Base-by-base conservation (phyloP, 2,329 filamentous ascomycete species). In the Shiraia bambusicola region DNA sequence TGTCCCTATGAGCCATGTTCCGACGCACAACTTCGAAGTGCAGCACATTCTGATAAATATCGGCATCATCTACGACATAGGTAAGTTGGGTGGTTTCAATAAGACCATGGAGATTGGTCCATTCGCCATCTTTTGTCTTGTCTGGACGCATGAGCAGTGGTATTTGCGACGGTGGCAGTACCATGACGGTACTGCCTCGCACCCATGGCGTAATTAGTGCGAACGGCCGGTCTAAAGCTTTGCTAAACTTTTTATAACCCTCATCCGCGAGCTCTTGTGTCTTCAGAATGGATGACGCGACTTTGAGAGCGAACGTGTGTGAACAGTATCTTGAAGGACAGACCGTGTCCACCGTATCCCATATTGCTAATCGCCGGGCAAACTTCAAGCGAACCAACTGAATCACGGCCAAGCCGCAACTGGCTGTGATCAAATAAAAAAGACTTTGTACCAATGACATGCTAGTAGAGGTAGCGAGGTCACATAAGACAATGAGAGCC, bases 21-120 rank as follows among this genome's bases (percentile, higher is more conserved):
- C 27, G 29, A 8, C 41, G 28, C 17, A 38, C 38, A 6, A 46
- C 38, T 15, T 46, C 42, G 17, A 41, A 46, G 29, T 46, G 42
- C 4, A 46, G 9, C 4, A 34, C 14, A 17, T 41, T 42, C 33
- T 15, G 13, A n/a, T 38, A 46, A 12, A 46, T 33, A 13, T 42
- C 27, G 34, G n/a, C 17, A 29, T 46, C 42, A 9, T 14, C 16
- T 13, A 46, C 33, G 16, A 37, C 14, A 31, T 46, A 46, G 33
- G 22, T 12, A 5, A 37, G 19, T 25, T 46, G 42, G 10, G 22
- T 36, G 3, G 37, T 33, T 28, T 36, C 42, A 27, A 46, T 14
- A 12, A 30, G 33, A n/a, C 24, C 37, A 28, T 34, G 14, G 12
- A 46, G 30, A n/a, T 25, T 32, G 13, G 15, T 33, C 6, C 34